Evolutionary conservation across 495 filamentous ascomycete genomes (phyloP).

Genomic region (Hypoxylon fuscum): DNA sequence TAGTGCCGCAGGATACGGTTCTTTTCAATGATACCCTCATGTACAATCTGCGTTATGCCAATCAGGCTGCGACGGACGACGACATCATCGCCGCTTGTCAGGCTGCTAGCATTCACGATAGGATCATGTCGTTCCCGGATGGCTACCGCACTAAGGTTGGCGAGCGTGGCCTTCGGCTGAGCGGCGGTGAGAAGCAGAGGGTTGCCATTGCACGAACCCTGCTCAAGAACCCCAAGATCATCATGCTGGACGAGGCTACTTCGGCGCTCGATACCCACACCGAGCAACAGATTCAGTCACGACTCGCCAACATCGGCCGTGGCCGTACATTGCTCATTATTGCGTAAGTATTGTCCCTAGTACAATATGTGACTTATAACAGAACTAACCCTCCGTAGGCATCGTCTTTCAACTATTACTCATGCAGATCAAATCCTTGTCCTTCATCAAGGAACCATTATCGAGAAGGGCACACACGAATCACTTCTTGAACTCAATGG

Average conservation of each 20-base stretch:
- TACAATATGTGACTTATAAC: not conserved
- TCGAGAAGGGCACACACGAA: conserved; percentile 86
- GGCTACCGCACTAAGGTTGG: conserved; percentile 92
- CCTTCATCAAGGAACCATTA: conserved; percentile 83
- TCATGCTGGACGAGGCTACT: conserved; percentile 95
- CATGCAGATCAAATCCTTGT: conserved; percentile 94
- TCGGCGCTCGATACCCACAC: conserved; percentile 95
- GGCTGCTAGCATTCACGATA: conserved; percentile 94
- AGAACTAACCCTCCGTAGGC: conserved; percentile 50
- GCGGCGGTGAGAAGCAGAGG: conserved; percentile 95
- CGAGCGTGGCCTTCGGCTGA: conserved; percentile 90
- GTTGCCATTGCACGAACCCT: conserved; percentile 97
- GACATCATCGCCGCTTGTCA: conserved; percentile 89
- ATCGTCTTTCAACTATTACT: conserved; percentile 93
- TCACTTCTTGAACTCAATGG: conserved; percentile 81
- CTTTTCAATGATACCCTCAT: conserved; percentile 97
- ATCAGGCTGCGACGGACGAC: conserved; percentile 83
- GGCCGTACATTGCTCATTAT: conserved; percentile 82
- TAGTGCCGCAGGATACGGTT: conserved; percentile 95
- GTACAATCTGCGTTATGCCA: conserved; percentile 96
- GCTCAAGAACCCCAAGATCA: conserved; percentile 93
- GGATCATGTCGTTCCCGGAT: conserved; percentile 92
- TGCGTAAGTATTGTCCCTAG: conserved; percentile 54
- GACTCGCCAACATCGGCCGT: conserved; percentile 78
- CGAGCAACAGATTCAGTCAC: conserved; percentile 93